These are phyloP conservation scores for Phytopythium delawarense DNA, from an alignment of 352 stramenopile species.

Conservation along the genomic window DNA sequence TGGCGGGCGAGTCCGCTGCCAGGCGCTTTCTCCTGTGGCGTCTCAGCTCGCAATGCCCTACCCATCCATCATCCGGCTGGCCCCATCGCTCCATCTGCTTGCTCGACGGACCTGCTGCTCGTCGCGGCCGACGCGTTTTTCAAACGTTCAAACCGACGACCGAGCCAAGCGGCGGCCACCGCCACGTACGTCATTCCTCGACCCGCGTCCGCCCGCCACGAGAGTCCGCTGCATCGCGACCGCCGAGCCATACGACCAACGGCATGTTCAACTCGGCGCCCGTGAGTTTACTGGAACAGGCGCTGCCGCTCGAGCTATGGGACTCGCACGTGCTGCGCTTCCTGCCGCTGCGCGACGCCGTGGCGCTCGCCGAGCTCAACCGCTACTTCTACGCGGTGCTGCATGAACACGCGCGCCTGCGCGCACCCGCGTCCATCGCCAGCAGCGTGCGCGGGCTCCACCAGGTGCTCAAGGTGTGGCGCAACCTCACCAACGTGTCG, in stretches of 20 bases:
- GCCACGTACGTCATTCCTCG: not conserved
- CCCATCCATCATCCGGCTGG: not conserved
- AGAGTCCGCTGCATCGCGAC: not conserved
- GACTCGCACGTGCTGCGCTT: conserved; percentile 44
- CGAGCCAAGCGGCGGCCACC: not conserved
- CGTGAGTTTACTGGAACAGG: conserved; percentile 19
- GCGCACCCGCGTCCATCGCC: conserved; percentile 33
- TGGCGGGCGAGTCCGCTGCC: not conserved
- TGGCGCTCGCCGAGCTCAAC: conserved; percentile 50
- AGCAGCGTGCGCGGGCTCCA: conserved; percentile 29
- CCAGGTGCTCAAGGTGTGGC: conserved; percentile 36
- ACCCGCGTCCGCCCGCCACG: not conserved
- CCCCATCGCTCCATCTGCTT: not conserved
- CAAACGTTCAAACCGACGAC: not conserved
- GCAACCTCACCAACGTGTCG: conserved; percentile 49
- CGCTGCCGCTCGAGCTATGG: conserved; percentile 52
- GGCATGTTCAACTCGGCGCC: not conserved
- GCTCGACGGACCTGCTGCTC: not conserved
- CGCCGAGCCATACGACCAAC: too few relatives aligned
- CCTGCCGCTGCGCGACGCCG: conserved; percentile 49
- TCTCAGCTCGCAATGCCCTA: not conserved
- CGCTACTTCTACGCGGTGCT: conserved; percentile 44
- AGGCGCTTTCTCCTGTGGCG: not conserved
- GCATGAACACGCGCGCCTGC: conserved; percentile 41
- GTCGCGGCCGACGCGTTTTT: not conserved